Conservation (phyloP, 768 basidiomycete genomes). For the Termitomyces sp. region DNA sequence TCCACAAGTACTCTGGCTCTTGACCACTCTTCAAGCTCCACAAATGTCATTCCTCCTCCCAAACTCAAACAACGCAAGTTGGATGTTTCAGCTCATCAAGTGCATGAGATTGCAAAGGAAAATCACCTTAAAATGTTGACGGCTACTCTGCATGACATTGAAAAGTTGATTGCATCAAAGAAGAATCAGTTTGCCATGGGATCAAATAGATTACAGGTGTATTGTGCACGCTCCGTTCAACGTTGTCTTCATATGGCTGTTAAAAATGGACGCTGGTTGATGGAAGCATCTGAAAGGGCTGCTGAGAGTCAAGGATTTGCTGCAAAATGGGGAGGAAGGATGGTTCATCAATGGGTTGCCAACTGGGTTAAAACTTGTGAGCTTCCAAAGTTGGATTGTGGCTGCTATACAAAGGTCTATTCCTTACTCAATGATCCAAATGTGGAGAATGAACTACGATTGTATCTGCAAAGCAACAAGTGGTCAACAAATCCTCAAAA, state of each 20-base stretch:
- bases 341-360: background rate
- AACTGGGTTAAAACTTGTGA: constrained; percentile 17
- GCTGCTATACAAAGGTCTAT: constrained; percentile 21
- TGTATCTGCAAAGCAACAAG: constrained; percentile 25
- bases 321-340: constrained; percentile 3
- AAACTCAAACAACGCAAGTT: constrained; percentile 9
- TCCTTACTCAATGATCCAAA: constrained; percentile 23
- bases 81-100: constrained; percentile 3
- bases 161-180: constrained; percentile 15
- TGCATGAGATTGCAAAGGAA: background rate
- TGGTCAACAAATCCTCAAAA: constrained; percentile 30
- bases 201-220: constrained; percentile 16
- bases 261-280: constrained; percentile 8
- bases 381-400: constrained; percentile 19
- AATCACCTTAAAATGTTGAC: background rate
- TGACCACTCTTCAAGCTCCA: background rate
- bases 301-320: constrained; percentile 19
- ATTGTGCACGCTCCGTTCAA: constrained; percentile 16
- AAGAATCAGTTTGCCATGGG: constrained; percentile 10
- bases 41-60: constrained; percentile 1
- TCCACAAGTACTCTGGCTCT: background rate
- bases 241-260: constrained; percentile 17
- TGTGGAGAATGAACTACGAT: constrained; percentile 20
- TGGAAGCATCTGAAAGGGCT: constrained; percentile 17
- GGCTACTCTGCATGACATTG: constrained; percentile 6